Percentiles rank a stretch among this genome's conserved stretches.
Conservation (phyloP, 192 early-diverging fungal species). For the Gryganskiella cystojenkinii region DNA sequence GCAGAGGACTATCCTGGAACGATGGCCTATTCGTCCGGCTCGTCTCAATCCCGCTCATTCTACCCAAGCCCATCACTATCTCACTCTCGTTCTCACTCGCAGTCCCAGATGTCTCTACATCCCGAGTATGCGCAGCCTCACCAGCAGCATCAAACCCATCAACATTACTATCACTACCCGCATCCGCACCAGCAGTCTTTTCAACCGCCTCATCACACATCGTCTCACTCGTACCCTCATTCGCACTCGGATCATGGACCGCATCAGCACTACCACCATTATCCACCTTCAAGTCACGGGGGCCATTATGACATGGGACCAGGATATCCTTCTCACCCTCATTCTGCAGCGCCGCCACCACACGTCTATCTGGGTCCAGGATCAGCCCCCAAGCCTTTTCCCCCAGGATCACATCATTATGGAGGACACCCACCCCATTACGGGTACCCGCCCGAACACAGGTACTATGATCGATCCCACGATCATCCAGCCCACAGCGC, state of each 20-base stretch:
- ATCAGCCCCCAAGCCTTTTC: conserved; percentile 11
- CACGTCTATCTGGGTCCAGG: neutral
- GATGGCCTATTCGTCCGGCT: neutral
- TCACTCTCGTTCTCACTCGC: conserved; percentile 27
- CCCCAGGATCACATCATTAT: no score
- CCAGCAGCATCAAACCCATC: neutral
- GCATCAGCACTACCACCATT: neutral
- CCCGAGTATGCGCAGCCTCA: neutral
- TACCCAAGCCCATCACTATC: conserved; percentile 35
- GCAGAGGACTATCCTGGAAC: conserved; percentile 23
- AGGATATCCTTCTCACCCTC: conserved; percentile 14
- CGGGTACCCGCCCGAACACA: neutral
- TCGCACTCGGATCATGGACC: neutral
- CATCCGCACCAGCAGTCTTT: neutral
- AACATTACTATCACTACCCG: neutral
- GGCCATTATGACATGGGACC: neutral
- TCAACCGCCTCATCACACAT: neutral
- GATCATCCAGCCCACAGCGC: no score
- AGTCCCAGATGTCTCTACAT: conserved; percentile 1
- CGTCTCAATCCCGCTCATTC: conserved; percentile 29
- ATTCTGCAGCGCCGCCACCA: neutral
- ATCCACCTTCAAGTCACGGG: neutral
- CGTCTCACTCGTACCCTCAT: conserved; percentile 13
- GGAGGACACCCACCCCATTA: neutral
- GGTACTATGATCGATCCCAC: no score